phyloP scores from a whole-genome alignment of 1,139 yeast species.

The Hanseniaspora sp. region DNA sequence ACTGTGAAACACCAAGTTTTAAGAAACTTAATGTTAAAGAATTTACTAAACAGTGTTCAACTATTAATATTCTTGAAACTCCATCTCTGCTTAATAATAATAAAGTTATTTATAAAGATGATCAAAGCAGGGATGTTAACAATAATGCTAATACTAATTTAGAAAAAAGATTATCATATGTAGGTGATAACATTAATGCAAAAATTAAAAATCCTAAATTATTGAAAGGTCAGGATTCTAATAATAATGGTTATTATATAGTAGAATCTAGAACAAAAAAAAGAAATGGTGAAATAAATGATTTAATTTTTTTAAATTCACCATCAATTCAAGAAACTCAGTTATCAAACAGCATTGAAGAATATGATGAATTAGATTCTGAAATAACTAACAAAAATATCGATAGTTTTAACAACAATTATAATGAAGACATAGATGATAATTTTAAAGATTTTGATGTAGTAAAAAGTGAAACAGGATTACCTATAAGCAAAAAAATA shows the following conservation, averaged over 20 bases:
- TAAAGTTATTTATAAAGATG: background rate
- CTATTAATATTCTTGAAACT: no score
- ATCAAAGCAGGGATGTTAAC: no score
- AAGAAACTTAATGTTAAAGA: background rate
- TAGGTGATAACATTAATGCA: background rate
- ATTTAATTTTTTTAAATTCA: background rate
- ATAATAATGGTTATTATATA: no score
- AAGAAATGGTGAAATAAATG: background rate
- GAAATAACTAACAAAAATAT: no score
- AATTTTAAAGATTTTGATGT: no score
- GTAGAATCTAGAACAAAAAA: background rate
- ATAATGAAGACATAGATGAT: no score
- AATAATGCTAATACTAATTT: background rate
- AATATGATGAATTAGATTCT: no score
- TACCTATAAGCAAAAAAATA: no score
- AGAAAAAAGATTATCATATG: constrained; percentile 1
- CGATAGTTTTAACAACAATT: no score
- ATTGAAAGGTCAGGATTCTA: background rate
- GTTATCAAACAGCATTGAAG: background rate
- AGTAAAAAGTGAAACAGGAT: no score
- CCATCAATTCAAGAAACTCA: background rate
- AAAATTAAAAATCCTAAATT: background rate
- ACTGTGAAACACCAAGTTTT: constrained; percentile 13
- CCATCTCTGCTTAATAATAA: background rate
- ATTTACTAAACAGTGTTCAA: background rate